These are phyloP conservation scores for Alloascoidea hylecoeti DNA, from an alignment of 805 yeast genomes.

Conservation along the genomic window DNA sequence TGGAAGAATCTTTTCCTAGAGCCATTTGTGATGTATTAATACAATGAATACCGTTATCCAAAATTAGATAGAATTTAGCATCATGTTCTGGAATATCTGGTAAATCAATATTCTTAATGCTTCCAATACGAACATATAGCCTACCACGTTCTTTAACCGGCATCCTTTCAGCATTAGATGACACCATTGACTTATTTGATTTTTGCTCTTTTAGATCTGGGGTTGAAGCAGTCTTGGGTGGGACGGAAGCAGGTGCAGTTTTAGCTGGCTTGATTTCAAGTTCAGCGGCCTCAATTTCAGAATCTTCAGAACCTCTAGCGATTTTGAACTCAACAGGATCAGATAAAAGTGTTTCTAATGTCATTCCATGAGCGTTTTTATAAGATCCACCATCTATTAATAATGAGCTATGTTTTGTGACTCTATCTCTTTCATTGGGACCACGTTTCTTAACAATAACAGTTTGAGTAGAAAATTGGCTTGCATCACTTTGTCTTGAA, in stretches of 20 bases:
- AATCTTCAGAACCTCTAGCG: not conserved
- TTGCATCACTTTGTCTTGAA: not conserved
- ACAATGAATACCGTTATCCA: conserved; percentile 74
- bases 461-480: not conserved
- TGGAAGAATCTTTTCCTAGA: conserved; percentile 16
- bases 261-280: not conserved
- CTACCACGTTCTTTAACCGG: conserved; percentile 24
- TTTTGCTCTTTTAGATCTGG: not conserved
- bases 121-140: conserved; percentile 29
- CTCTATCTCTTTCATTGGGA: not conserved
- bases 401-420: not conserved
- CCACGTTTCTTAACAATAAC: conserved; percentile 1
- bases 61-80: conserved; percentile 29
- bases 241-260: not conserved
- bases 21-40: conserved; percentile 41
- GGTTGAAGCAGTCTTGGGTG: not conserved
- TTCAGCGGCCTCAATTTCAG: not conserved
- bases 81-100: conserved; percentile 26
- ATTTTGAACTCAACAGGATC: not conserved
- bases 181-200: not conserved
- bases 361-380: not conserved
- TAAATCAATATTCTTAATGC: conserved; percentile 28
- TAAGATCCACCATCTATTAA: not conserved
- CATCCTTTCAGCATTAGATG: conserved; percentile 1
- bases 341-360: not conserved